phyloP scores from a whole-genome alignment of 116 monocot genomes.

The Posidonia oceanica region DNA sequence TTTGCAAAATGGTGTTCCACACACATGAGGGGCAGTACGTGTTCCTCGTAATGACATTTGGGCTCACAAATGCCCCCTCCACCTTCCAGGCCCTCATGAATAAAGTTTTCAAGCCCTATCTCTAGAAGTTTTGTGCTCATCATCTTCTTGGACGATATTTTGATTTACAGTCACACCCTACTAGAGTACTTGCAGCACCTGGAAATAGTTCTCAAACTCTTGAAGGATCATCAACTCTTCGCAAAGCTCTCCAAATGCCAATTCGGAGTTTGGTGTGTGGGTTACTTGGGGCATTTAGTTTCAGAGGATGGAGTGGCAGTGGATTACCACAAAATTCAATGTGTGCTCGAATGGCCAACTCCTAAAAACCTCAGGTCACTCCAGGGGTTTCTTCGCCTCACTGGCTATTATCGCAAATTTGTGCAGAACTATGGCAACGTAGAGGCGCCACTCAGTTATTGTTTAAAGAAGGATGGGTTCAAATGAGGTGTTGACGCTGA shows the following conservation, averaged over 20 bases:
- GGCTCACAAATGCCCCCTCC: not conserved
- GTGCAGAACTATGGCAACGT: not conserved
- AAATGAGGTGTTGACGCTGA: no score
- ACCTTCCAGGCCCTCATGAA: not conserved
- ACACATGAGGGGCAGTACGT: not conserved
- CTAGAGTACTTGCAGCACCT: not conserved
- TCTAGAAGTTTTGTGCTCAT: no score
- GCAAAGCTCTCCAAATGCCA: not conserved
- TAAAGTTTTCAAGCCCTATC: not conserved
- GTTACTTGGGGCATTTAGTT: slow-evolving; percentile 1
- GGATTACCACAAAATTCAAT: not conserved
- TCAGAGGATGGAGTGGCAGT: not conserved
- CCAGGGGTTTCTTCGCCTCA: slow-evolving; percentile 3
- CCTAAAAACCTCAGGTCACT: not conserved
- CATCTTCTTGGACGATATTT: not conserved
- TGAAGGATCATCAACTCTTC: not conserved
- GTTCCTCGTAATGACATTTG: slow-evolving; percentile 5
- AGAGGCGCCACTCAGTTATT: no score
- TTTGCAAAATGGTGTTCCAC: not conserved
- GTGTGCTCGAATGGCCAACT: not conserved
- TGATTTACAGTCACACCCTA: not conserved
- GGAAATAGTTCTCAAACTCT: not conserved
- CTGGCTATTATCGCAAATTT: slow-evolving; percentile 9
- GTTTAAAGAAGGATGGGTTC: no score
- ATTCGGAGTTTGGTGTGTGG: no score